Base-by-base conservation (phyloP, 768 basidiomycete genomes). In the Russula emetica region DNA sequence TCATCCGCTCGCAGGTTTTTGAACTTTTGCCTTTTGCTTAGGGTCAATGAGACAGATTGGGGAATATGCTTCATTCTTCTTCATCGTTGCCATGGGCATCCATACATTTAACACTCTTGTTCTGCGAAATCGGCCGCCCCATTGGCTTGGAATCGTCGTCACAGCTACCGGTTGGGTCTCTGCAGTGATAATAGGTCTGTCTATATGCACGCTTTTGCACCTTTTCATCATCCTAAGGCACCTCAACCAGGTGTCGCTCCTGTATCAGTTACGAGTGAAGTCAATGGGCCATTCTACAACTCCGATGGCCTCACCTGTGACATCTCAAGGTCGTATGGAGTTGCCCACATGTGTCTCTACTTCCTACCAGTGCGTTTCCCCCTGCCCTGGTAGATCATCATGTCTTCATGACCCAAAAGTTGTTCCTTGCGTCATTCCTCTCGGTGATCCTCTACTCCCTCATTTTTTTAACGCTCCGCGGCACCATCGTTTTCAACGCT, bases 21-120 rank as follows among this genome's bases (percentile, higher is more conserved):
- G 58, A 64, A 13, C n/a, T 62, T n/a, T 22, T 1, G 30, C n/a
- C 55, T 24, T n/a, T 51, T 45, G 36, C 47, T 47, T 60, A 89
- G 87, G 79, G 44, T 71, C 78, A 55, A 67, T 89, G 40, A 82
- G 80, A 78, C 83, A 88, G 69, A 76, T 86, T 26, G 87, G 84
- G 26, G 81, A 84, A 66, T 82, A 83, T 72, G 76, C 82, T 2
- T 79, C 78, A 18, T 83, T 83, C 20, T 88, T 82, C 74, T 92
- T 90, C 72, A 86, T 82, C 2, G 77, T 80, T 11, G 77, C 79
- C 6, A 85, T 88, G 67, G 84, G 85, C 0, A 68, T 88, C 11
- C 88, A 91, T 72, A 83, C 85, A 0, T 87, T 89, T 76, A 81
- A 78, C 66, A 83, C 87, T 18, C 76, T 90, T 44, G 83, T 86